Base-by-base conservation (phyloP, 257 asterid genomes). In the Leonotis leonurus region DNA sequence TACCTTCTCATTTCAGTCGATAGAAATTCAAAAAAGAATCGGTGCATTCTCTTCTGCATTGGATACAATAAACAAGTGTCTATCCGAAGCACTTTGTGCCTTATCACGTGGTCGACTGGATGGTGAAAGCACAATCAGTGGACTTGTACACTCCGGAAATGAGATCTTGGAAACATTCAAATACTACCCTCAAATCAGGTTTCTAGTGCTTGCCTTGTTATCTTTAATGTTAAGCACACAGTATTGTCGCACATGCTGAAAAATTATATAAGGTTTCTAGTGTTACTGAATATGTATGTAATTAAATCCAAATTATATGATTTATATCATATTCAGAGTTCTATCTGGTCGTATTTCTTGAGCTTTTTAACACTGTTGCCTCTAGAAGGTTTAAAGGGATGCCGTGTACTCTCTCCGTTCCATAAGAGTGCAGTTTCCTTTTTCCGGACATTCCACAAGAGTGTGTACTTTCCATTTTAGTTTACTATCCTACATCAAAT, bases 11-110 rank as follows among this genome's bases (percentile, higher is more conserved):
- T 49, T 75, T 43, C 78, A 92, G 96, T 79, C 96, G 70, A 79
- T 89, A 60, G 96, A 92, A 68, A 79, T 92, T 73, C 94, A 92
- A 71, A 85, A 82, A 74, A 87, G 99, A 85, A 78, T 85, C 18
- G 99, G 99, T 58, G 95, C 94, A n/a, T 93, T 85, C 70, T 81
- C 99, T 33, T 81, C 84, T 41, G 96, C 97, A 50, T 52, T 93
- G 77, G 97, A 89, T 60, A 81, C 95, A 26, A 76, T 85, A 64
- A 89, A 87, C 78, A 93, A 82, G 75, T 89, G 97, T 57, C 80
- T 93, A 13, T 89, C 99, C 50, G 99, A 87, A 81, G 96, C 97
- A 64, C 80, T 93, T 65, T 83, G 80, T 71, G 85, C 96, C 68
- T 79, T 89, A 68, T 78, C 95, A 64, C 95, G 91, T 59, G 99